These are phyloP conservation scores for Begonia peltatifolia DNA, from an alignment of 306 rosid species.

Conservation along the genomic window DNA sequence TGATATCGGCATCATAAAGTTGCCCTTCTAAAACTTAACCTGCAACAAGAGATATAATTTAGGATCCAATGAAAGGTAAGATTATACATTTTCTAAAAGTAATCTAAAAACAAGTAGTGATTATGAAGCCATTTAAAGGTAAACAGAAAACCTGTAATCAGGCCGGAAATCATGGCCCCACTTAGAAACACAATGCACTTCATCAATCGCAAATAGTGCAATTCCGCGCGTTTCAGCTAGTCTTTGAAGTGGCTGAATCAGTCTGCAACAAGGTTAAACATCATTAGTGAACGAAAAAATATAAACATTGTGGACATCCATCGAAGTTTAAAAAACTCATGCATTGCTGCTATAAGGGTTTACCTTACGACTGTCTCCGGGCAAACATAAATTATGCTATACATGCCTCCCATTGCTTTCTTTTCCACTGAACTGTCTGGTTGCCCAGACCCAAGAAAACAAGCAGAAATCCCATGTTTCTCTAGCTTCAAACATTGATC, in stretches of 20 bases:
- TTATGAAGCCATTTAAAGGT: neutral
- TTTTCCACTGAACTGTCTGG: conserved; percentile 66
- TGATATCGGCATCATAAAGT: no score
- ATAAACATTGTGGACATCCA: neutral
- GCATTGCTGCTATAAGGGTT: neutral
- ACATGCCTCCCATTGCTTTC: conserved; percentile 81
- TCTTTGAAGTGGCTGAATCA: conserved; percentile 59
- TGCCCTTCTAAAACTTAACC: no score
- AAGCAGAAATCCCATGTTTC: conserved; percentile 60
- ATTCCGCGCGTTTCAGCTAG: conserved; percentile 72
- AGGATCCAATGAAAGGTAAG: no score
- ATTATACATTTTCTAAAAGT: neutral
- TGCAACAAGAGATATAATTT: no score
- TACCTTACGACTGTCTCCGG: conserved; percentile 81
- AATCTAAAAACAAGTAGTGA: conserved; percentile 1
- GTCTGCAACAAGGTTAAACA: conserved; percentile 25
- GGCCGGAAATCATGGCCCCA: conserved; percentile 99
- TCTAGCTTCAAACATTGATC: conserved; percentile 85
- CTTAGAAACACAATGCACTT: conserved; percentile 90
- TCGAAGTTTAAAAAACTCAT: neutral
- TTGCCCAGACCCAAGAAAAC: conserved; percentile 98
- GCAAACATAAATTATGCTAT: conserved; percentile 62
- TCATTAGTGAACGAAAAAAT: neutral
- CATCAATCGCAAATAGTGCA: conserved; percentile 87
- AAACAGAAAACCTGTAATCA: conserved; percentile 51